Conservation (phyloP, 73 alveolate genomes). For the Urostyla sp. region DNA sequence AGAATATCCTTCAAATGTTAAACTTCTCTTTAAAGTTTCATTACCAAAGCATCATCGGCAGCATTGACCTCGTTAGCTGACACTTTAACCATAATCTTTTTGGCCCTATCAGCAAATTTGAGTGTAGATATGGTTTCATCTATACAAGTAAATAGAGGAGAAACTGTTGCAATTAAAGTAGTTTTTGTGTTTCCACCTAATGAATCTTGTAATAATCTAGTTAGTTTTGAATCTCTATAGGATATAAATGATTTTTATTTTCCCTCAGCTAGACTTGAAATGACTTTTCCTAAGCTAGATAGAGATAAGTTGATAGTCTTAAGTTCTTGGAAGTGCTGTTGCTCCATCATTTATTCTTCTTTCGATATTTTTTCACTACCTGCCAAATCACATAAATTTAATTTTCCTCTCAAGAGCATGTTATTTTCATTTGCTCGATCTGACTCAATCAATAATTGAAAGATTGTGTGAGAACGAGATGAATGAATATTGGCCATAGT, state of each 20-base stretch:
- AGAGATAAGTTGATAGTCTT: constrained; percentile 72
- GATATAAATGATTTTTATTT: constrained; percentile 81
- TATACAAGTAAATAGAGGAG: constrained; percentile 65
- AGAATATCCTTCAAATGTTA: constrained; percentile 59
- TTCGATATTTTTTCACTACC: constrained; percentile 82
- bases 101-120: constrained; percentile 77
- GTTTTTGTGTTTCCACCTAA: constrained; percentile 92
- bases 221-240: constrained; percentile 93
- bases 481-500: constrained; percentile 65
- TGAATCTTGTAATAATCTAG: constrained; percentile 91
- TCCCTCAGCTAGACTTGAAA: constrained; percentile 64
- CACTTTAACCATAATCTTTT: constrained; percentile 59
- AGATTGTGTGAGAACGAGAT: constrained; percentile 75
- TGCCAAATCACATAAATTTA: constrained; percentile 83
- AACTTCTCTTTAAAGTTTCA: constrained; percentile 48
- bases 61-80: constrained; percentile 59
- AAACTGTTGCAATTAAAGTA: constrained; percentile 76
- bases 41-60: constrained; percentile 45
- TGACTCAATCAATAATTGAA: constrained; percentile 70
- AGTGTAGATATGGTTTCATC: constrained; percentile 60
- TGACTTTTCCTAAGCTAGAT: constrained; percentile 72
- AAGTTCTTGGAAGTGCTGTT: constrained; percentile 59
- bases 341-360: constrained; percentile 63
- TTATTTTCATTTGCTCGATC: constrained; percentile 68
- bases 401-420: constrained; percentile 73